These are phyloP conservation scores for Drechslerella dactyloides DNA, from an alignment of 2,329 filamentous ascomycete species.

Conservation along the genomic window DNA sequence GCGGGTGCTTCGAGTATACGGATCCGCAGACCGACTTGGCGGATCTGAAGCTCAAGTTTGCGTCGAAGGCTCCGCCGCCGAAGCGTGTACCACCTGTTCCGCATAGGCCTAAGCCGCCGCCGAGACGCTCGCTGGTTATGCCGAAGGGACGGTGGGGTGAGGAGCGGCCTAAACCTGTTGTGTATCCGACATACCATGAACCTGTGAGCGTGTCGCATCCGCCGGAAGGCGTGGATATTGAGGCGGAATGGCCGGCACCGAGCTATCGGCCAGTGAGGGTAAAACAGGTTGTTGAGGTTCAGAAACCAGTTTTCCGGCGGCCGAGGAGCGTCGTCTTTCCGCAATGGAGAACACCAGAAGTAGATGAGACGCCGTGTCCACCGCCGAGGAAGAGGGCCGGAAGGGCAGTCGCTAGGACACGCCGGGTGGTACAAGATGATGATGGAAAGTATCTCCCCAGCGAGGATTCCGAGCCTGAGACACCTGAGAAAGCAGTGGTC, in stretches of 20 bases:
- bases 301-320: slow-evolving; percentile 16
- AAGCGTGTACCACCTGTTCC: slow-evolving; percentile 9
- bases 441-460: slow-evolving; percentile 25
- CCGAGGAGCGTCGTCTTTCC: slow-evolving; percentile 26
- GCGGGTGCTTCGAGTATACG: slow-evolving; percentile 27
- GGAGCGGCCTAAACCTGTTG: slow-evolving; percentile 4
- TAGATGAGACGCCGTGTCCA: slow-evolving; percentile 33
- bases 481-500: not conserved
- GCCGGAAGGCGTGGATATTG: slow-evolving; percentile 5
- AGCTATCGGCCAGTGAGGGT: not conserved
- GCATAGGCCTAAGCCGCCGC: slow-evolving; percentile 9
- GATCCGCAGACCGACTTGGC: slow-evolving; percentile 25
- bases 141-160: slow-evolving; percentile 7
- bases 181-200: slow-evolving; percentile 12
- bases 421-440: slow-evolving; percentile 5
- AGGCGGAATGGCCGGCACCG: not conserved
- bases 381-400: slow-evolving; percentile 16
- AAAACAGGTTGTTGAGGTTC: not conserved
- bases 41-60: slow-evolving; percentile 31
- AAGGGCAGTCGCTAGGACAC: slow-evolving; percentile 10
- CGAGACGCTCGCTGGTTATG: slow-evolving; percentile 32
- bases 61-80: slow-evolving; percentile 18
- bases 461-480: slow-evolving; percentile 17
- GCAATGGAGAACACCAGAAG: not conserved
- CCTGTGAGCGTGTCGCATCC: slow-evolving; percentile 7